Evolutionary conservation across 768 basidiomycete species (phyloP), one percentile per base, ranked within the genome.

Genomic region (Rhizopogon roseolus): DNA sequence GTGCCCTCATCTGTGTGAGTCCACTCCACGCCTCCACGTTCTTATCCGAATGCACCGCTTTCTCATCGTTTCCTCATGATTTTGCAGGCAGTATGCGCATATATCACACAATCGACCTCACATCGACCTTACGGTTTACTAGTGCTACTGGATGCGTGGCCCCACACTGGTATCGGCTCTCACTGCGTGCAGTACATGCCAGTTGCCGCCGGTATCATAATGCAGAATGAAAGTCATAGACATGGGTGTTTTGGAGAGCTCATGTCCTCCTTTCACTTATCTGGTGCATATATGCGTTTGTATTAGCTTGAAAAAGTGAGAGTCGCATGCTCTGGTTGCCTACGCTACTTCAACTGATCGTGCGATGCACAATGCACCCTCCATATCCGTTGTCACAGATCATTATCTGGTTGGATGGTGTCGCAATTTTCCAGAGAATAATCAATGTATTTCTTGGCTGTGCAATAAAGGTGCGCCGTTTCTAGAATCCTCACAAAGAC

Each of bases 31-130:
- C 56, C 16, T 55, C 34, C 50, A 44, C 48, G 41, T 49, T 36
- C 42, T 50, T 29, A 49, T 46, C 34, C 44, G n/a, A 50, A 53
- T 58, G 56, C 67, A 66, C 67, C 60, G 65, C 62, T 34, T 68
- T 54, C 50, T 41, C 52, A 62, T 46, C 52, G 49, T 50, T 54
- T 48, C 42, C 44, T 48, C 14, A 10, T 52, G 13, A 19, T 28
- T 22, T 44, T 49, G 4, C 29, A 50, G 32, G 6, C 44, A 27
- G 37, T 25, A 37, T 49, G 8, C 37, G 28, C 13, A n/a, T 8
- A 41, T 29, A 22, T 22, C 28, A 39, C n/a, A 22, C 36, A 50
- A 28, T 16, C 2, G 16, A 50, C 5, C 8, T 36, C 34, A 36
- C 34, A 36, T 36, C 34, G 1, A 4, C 34, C 13, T 36, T 36